Evolutionary conservation across 1,284 basidiomycete genomes (phyloP).

Genomic region (Veloporphyrellus conicus): DNA sequence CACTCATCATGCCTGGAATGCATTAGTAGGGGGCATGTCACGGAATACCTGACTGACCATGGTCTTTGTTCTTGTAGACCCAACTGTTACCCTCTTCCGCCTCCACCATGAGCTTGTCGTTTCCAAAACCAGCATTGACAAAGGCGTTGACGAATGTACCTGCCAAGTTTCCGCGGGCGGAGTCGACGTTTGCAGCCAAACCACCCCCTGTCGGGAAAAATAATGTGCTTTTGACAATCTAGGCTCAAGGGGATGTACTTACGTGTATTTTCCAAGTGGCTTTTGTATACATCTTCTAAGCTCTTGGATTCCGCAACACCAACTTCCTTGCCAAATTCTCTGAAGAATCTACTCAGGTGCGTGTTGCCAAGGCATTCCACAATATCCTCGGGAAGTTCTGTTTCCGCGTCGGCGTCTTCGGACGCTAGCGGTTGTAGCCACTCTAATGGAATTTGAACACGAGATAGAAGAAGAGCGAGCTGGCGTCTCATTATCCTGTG

Average conservation of each 20-base stretch:
- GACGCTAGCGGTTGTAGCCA: slow-evolving; percentile 69
- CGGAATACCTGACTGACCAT: slow-evolving; percentile 50
- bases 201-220: slow-evolving; percentile 45
- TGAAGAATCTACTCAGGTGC: slow-evolving; percentile 81
- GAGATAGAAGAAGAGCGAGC: slow-evolving; percentile 89
- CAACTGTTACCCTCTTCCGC: slow-evolving; percentile 95
- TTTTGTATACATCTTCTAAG: slow-evolving; percentile 97
- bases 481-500: slow-evolving; percentile 88
- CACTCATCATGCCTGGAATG: slow-evolving; percentile 85
- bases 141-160: slow-evolving; percentile 99
- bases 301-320: slow-evolving; percentile 88
- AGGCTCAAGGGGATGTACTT: slow-evolving; percentile 26
- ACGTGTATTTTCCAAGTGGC: slow-evolving; percentile 89
- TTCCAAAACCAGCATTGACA: slow-evolving; percentile 98
- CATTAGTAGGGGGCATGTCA: slow-evolving; percentile 8
- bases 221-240: slow-evolving; percentile 3
- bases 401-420: slow-evolving; percentile 55
- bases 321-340: slow-evolving; percentile 91
- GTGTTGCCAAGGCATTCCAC: slow-evolving; percentile 82
- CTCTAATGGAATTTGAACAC: slow-evolving; percentile 87
- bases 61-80: slow-evolving; percentile 99
- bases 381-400: slow-evolving; percentile 80
- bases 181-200: slow-evolving; percentile 76
- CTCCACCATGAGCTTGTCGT: slow-evolving; percentile 97
- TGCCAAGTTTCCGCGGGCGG: slow-evolving; percentile 91